Evolutionary conservation across 2,329 filamentous ascomycete genomes (phyloP), one percentile per base, ranked within the genome.

Genomic region (Fusarium camptoceras): DNA sequence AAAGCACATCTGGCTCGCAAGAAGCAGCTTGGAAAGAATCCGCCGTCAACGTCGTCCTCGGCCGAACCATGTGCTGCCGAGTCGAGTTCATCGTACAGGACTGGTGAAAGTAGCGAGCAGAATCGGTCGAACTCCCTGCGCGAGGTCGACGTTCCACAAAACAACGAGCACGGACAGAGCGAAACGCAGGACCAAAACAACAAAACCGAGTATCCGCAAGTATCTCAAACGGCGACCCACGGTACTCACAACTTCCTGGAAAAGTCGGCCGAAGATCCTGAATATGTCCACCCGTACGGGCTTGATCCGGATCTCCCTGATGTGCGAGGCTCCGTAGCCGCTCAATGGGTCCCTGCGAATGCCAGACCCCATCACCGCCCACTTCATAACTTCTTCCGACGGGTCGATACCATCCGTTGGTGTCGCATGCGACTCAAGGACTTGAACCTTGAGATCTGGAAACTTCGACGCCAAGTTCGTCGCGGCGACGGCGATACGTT

Each of bases 391-490:
- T 87, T 94, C 71, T 92, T 94, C 72, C 91, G 94, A 77, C 96
- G 97, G 79, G 94, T 98, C 18, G 96, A 99, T 81, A 96, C 94
- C 0, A 98, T 99, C 79, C 89, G 95, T 67, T 98, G 92, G 92
- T 92, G 90, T 68, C 92, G 96, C 54, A 84, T 86, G 2, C 76
- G 81, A 6, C 73, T 84, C 4, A 78, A 79, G 27, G 76, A 81
- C 4, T 73, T 84, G 16, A 83, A 82, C 48, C 64, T 76, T 0
- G 77, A 81, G 18, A 83, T 84, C 30, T 79, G 74, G 65, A 92
- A 97, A 79, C 88, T 98, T 55, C 88, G 91, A 69, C 89, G 89
- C 50, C 87, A 97, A 46, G 90, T 91, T 55, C 91, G 92, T 0
- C 86, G 92, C 64, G 90, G 94, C 30, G 86, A 92, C 41, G 88